Conservation (phyloP, 208 protist species). For the Leishmania arabica region DNA sequence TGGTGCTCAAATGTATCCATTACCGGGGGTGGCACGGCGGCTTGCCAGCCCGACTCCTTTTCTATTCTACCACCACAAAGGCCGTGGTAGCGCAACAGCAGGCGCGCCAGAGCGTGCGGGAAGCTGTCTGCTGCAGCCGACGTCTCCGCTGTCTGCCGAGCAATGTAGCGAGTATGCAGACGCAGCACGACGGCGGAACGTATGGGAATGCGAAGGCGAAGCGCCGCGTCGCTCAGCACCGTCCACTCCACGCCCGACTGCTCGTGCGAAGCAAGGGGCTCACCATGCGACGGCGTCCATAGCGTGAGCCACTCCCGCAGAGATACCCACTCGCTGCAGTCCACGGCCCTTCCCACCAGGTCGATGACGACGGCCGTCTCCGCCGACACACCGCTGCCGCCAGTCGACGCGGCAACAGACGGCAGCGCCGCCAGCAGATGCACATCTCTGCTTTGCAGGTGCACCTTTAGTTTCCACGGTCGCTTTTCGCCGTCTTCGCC, state of each 20-base stretch:
- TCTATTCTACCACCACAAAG: slow-evolving; percentile 30
- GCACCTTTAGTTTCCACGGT: slow-evolving; percentile 5
- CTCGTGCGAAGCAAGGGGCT: background rate
- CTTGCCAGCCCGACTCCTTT: slow-evolving; percentile 46
- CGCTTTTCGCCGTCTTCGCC: background rate
- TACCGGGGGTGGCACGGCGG: slow-evolving; percentile 30
- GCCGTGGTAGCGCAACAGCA: slow-evolving; percentile 46
- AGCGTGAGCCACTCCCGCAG: slow-evolving; percentile 16
- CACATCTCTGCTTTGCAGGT: slow-evolving; percentile 8
- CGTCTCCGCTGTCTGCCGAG: background rate
- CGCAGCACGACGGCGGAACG: slow-evolving; percentile 1
- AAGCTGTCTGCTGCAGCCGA: slow-evolving; percentile 5
- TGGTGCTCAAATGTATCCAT: slow-evolving; percentile 30
- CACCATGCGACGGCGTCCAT: background rate
- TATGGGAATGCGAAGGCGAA: slow-evolving; percentile 17
- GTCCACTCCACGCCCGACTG: slow-evolving; percentile 1
- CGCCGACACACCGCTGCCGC: background rate
- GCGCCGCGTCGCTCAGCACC: background rate
- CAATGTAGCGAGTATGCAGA: slow-evolving; percentile 10
- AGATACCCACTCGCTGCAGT: background rate
- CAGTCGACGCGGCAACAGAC: background rate
- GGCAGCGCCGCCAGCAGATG: background rate
- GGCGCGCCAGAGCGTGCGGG: slow-evolving; percentile 20
- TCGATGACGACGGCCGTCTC: slow-evolving; percentile 20
- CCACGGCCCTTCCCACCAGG: background rate